Evolutionary conservation across 2,329 filamentous ascomycete species (phyloP), one percentile per base, ranked within the genome.

Genomic region (Microsporum audouinii): DNA sequence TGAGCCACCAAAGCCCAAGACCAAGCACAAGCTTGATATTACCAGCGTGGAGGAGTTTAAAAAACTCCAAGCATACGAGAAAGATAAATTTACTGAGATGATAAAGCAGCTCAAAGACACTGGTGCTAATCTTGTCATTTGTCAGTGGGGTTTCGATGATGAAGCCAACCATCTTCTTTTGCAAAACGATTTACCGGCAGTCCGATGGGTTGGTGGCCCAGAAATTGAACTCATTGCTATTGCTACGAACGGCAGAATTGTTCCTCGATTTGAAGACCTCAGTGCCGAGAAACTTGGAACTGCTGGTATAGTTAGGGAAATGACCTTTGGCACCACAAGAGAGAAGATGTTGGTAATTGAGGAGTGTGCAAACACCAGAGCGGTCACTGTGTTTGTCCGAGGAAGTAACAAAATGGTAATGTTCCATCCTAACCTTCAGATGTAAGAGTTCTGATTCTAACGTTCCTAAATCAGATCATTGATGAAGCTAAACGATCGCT

Each of bases 331-430:
- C 69, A 99, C 94, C 1, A 99, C 94, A 49, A 84, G 94, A 71
- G 94, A 99, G 78, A 97, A 99, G 84, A 99, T 99, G 94, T 81
- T 99, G 69, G 89, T 99, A 61, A 99, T 99, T 69, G 95, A 99
- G 78, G 94, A 99, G 78, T 99, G 94, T 73, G 94, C 95, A 71
- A 99, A 99, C 79, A 96, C 90, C 62, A 83, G 94, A 70, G 94
- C 94, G 51, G 95, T 99, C 63, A 99, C 94, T 2, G 86, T 95
- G 60, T 99, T 99, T 75, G 89, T 99, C 63, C 84, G 94, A 71
- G 94, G 94, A 71, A 95, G 91, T 81, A 99, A 99, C 84, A 99
- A 97, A 82, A 99, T 99, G 94, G 89, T 92, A 76, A 23, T 23
- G 17, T 23, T 23, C 17, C 17, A 23, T 23, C 17, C 17, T 17